phyloP scores from a whole-genome alignment of 345 rosid genomes.

The Eucalyptus sideroxylon region DNA sequence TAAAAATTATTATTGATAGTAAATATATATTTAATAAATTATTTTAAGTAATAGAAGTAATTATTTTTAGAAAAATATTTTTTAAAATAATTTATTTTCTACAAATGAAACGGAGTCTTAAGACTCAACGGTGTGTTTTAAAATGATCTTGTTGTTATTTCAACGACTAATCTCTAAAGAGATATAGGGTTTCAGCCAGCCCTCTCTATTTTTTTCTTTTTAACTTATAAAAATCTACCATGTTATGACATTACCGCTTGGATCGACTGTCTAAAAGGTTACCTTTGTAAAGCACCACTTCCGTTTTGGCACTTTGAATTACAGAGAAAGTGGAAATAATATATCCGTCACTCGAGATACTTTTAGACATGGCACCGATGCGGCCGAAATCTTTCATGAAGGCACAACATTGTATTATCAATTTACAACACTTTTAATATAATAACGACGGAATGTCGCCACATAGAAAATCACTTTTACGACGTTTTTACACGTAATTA shows the following conservation, averaged over 20 bases:
- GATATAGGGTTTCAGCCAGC: background rate
- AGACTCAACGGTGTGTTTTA: background rate
- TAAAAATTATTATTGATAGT: background rate
- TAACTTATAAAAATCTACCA: background rate
- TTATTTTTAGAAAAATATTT: background rate
- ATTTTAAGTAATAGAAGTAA: accelerated
- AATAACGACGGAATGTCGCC: background rate
- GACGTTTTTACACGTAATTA: background rate
- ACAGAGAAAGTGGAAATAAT: background rate
- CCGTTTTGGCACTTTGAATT: background rate
- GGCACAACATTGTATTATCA: background rate
- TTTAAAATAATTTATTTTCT: background rate
- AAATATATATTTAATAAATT: background rate
- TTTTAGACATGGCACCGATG: background rate
- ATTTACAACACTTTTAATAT: background rate
- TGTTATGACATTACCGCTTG: background rate
- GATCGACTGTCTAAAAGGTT: background rate
- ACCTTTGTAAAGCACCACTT: background rate
- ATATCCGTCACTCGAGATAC: background rate
- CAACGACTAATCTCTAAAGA: background rate
- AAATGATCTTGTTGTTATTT: background rate
- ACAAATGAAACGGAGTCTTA: background rate
- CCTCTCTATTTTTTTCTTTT: background rate
- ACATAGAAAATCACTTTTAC: background rate
- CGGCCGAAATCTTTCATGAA: background rate